Percentiles rank a stretch among this genome's conserved stretches.
These are phyloP conservation scores for Rhodotorula graminis DNA, from an alignment of 768 basidiomycete species.

Conservation along the genomic window DNA sequence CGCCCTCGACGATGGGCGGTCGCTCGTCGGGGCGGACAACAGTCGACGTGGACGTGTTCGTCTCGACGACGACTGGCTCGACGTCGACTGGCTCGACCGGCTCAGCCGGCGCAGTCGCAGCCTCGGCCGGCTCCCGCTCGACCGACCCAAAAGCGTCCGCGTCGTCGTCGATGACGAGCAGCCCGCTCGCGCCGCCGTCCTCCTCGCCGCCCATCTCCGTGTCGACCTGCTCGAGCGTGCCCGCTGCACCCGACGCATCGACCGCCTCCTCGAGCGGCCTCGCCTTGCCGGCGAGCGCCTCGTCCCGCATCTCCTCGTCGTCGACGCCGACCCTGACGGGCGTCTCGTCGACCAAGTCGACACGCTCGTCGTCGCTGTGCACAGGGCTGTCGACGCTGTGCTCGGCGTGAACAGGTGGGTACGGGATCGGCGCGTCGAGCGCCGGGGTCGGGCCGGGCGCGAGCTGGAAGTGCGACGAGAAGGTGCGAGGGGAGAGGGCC, in stretches of 20 bases:
- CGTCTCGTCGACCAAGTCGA: background rate
- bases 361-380: background rate
- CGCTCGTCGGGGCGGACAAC: too few relatives aligned
- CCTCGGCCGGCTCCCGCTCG: background rate
- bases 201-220: background rate
- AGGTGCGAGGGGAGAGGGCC: background rate
- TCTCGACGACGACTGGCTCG: too few relatives aligned
- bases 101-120: too few relatives aligned
- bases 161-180: conserved; percentile 15
- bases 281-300: background rate
- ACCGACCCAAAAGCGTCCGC: background rate
- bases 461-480: conserved; percentile 11
- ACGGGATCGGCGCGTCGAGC: background rate
- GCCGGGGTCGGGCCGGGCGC: background rate
- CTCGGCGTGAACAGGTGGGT: background rate
- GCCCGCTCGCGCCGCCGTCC: background rate
- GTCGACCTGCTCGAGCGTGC: background rate
- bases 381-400: background rate
- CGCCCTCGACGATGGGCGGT: conserved; percentile 4
- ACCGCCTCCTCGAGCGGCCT: background rate
- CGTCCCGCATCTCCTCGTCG: background rate
- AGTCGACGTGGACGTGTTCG: too few relatives aligned
- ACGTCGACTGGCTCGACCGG: too few relatives aligned
- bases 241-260: background rate
- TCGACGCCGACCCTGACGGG: background rate